Conservation (phyloP, 805 yeast species). For the Ascoidea tarda region DNA sequence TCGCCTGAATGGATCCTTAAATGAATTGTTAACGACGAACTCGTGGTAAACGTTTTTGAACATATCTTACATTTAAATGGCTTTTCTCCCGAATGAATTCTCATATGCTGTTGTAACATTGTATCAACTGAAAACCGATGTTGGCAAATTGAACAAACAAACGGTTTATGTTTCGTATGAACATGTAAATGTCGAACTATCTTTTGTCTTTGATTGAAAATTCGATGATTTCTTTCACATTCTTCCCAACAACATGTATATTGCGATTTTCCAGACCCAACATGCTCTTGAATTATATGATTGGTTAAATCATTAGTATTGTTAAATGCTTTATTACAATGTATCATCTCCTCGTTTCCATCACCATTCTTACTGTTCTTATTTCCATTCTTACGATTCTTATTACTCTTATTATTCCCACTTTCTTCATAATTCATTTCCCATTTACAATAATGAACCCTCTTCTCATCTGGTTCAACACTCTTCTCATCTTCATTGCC, state of each 20-base stretch:
- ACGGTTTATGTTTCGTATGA: slow-evolving; percentile 80
- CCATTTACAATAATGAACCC: slow-evolving; percentile 13
- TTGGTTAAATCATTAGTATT: slow-evolving; percentile 49
- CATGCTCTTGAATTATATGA: slow-evolving; percentile 56
- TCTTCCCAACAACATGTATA: slow-evolving; percentile 70
- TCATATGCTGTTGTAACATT: slow-evolving; percentile 65
- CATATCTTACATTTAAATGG: slow-evolving; percentile 70
- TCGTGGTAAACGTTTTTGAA: slow-evolving; percentile 67
- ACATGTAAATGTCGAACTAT: slow-evolving; percentile 73
- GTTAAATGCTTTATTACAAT: slow-evolving; percentile 37
- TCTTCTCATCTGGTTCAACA: not conserved
- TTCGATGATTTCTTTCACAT: slow-evolving; percentile 49
- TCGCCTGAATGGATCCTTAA: slow-evolving; percentile 81
- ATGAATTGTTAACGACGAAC: slow-evolving; percentile 75
- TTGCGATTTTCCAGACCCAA: slow-evolving; percentile 56
- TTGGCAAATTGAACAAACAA: slow-evolving; percentile 53
- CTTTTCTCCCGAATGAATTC: slow-evolving; percentile 82
- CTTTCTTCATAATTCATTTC: slow-evolving; percentile 3
- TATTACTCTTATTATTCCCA: slow-evolving; percentile 9
- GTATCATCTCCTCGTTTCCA: not conserved
- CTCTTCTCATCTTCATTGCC: not conserved
- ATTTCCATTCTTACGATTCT: slow-evolving; percentile 9
- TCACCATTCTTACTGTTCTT: slow-evolving; percentile 1
- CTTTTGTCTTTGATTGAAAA: slow-evolving; percentile 77
- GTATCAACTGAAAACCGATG: slow-evolving; percentile 64